phyloP scores from a whole-genome alignment of 768 basidiomycete genomes.

The Sporobolomyces roseus region DNA sequence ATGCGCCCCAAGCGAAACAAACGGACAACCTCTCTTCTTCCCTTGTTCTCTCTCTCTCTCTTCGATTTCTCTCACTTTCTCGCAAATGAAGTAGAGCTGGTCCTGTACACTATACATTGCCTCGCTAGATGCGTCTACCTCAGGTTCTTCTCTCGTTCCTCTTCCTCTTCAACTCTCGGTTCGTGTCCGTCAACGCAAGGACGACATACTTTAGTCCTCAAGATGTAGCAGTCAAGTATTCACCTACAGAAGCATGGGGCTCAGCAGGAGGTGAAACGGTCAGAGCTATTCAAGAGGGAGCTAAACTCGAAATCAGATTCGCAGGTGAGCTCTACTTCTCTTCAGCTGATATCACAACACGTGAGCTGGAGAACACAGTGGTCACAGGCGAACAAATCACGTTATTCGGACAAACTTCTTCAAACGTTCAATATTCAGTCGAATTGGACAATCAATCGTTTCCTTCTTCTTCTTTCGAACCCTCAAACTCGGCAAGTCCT shows the following conservation, averaged over 20 bases:
- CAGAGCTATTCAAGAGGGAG: neutral
- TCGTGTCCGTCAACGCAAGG: neutral
- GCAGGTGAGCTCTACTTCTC: neutral
- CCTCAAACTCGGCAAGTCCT: neutral
- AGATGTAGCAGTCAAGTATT: neutral
- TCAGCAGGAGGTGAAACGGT: neutral
- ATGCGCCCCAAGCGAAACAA: no score
- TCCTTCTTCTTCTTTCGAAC: neutral
- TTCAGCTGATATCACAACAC: neutral
- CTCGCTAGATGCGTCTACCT: neutral
- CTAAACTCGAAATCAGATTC: constrained; percentile 1
- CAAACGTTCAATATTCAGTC: neutral
- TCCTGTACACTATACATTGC: no score
- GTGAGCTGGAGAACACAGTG: neutral
- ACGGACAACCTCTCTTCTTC: no score
- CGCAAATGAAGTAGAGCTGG: no score
- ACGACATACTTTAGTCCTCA: neutral
- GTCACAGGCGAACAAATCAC: constrained; percentile 28
- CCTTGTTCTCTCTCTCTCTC: neutral
- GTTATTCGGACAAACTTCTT: constrained; percentile 8
- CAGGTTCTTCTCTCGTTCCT: neutral
- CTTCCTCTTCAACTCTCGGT: neutral
- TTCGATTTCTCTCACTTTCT: neutral
- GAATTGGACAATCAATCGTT: neutral
- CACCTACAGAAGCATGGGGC: neutral